Evolutionary conservation across 2,329 filamentous ascomycete genomes (phyloP), one percentile per base, ranked within the genome.

Genomic region (Phaeophleospora eucalypticola): DNA sequence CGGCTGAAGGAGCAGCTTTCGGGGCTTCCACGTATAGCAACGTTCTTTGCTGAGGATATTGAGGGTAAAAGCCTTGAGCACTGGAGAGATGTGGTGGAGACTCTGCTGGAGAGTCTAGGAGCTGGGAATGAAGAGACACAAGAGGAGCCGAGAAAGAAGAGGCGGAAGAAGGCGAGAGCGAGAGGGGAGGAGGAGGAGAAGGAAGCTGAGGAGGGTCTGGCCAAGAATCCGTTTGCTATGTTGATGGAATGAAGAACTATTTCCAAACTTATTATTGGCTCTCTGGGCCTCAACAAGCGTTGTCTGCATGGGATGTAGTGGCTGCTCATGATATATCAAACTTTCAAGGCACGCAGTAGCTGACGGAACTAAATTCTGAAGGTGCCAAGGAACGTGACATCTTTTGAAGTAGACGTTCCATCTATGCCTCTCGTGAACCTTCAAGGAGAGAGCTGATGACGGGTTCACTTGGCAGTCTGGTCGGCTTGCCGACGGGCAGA

Each of bases 151-250:
- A 36, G 95, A 48, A 96, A 71, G 59, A 71, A 82, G 38, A 43
- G 40, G 15, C 37, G 52, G 19, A 57, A 55, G 43, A 51, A 91
- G 71, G 40, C 43, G 12, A n/a, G n/a, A n/a, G 55, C 54, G 15
- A 97, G 78, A 65, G 95, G 96, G 41, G 95, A 72, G 63, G 95
- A 87, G 67, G 96, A 96, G 58, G 95, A 72, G 63, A 95, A 87
- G 67, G 96, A 96, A 58, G 33, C 10, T 19, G 27, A 42, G 1
- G 33, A 41, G 21, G 35, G 18, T 29, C 17, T 21, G 24, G 48
- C 38, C 14, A 32, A 44, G 33, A 57, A 57, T 38, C 47, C 46
- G 16, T 57, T 55, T 36, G 54, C 52, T 4, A 45, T 55, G 52
- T 48, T 57, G n/a, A 45, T 39, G 17, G 52, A 54, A 4, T n/a